phyloP scores from a whole-genome alignment of 2,329 filamentous ascomycete species.

The Xylariaceae sp. region DNA sequence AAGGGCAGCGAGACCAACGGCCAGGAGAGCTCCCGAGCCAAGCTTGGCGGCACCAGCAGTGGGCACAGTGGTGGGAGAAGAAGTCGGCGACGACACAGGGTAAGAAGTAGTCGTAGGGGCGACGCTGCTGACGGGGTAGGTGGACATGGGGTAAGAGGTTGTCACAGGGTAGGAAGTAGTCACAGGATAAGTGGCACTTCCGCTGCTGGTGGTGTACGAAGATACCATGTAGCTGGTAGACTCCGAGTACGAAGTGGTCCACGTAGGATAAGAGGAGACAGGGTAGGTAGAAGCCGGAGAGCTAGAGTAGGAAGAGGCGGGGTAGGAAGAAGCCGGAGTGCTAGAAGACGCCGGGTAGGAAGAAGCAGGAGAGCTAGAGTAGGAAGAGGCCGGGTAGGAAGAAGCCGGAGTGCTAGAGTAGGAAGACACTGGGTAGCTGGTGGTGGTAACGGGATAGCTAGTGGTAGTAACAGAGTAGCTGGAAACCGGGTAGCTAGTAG shows the following conservation, averaged over 20 bases:
- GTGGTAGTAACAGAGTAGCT: conserved; percentile 22
- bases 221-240: not conserved
- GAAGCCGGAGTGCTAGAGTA: conserved; percentile 1
- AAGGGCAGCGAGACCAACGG: conserved; percentile 9
- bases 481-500: not conserved
- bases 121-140: conserved; percentile 2
- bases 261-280: not conserved
- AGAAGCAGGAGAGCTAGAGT: not conserved
- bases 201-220: not conserved
- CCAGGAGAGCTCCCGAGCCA: conserved; percentile 12
- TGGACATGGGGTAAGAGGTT: not conserved
- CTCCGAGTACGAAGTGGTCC: not conserved
- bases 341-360: not conserved
- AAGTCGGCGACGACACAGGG: no score
- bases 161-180: not conserved
- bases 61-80: conserved; percentile 9
- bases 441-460: conserved; percentile 36
- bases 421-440: conserved; percentile 40
- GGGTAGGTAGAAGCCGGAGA: conserved; percentile 1
- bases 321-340: conserved; percentile 39
- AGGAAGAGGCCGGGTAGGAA: not conserved
- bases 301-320: conserved; percentile 31
- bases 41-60: conserved; percentile 13
- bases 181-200: conserved; percentile 2
- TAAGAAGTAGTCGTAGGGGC: not conserved